A percentile compares a stretch with the other conserved stretches of the same genome.
Evolutionary conservation across 2,329 filamentous ascomycete genomes (phyloP).

Genomic region (Coniochaeta ligniaria): DNA sequence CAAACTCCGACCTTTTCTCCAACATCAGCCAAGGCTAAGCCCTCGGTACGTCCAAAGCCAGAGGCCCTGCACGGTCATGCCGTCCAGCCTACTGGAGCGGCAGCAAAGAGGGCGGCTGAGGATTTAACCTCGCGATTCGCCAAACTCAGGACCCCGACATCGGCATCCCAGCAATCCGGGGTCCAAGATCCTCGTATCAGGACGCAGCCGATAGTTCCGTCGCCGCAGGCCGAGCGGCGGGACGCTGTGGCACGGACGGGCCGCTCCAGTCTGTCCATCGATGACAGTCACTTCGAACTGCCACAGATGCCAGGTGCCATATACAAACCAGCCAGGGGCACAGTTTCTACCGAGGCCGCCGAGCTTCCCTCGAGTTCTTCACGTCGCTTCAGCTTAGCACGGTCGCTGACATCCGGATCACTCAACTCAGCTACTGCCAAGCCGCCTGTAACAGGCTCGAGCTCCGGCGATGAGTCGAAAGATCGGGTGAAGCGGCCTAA

Average conservation of each 20-base stretch:
- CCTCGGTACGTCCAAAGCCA: conserved; percentile 58
- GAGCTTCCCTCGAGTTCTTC: conserved; percentile 59
- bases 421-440: conserved; percentile 15
- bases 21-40: conserved; percentile 29
- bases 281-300: conserved; percentile 47
- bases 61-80: conserved; percentile 57
- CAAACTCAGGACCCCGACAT: conserved; percentile 32
- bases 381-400: conserved; percentile 53
- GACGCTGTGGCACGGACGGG: not conserved
- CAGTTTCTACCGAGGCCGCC: conserved; percentile 56
- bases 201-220: conserved; percentile 35
- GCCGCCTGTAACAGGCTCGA: conserved; percentile 1
- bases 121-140: conserved; percentile 53
- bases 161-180: conserved; percentile 9
- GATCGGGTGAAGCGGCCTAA: conserved; percentile 28
- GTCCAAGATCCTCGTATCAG: conserved; percentile 46
- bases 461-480: not conserved
- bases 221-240: conserved; percentile 12
- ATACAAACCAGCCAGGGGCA: conserved; percentile 71
- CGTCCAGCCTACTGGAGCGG: conserved; percentile 30
- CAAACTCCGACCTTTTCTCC: conserved; percentile 12
- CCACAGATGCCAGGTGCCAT: conserved; percentile 69
- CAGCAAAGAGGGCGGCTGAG: conserved; percentile 24
- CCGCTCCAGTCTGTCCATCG: conserved; percentile 33
- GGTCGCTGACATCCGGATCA: conserved; percentile 37